phyloP scores from a whole-genome alignment of 164 flowering plant species.

The Pachysandra terminalis region DNA sequence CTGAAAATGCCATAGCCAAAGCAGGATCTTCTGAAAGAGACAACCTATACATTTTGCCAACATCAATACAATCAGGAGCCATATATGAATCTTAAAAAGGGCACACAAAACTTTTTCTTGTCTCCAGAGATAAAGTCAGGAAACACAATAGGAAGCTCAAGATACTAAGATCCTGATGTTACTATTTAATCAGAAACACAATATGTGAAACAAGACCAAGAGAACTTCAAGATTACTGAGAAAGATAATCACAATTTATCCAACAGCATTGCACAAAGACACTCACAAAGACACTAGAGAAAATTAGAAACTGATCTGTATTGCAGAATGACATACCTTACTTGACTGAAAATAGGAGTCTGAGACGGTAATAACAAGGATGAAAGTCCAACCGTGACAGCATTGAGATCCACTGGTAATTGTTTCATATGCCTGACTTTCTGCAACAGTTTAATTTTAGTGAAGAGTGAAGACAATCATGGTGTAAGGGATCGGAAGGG shows the following conservation, averaged over 20 bases:
- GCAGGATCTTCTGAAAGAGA: constrained; percentile 97
- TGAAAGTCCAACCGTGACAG: constrained; percentile 77
- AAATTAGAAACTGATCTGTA: background rate
- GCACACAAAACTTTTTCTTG: background rate
- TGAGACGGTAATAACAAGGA: constrained; percentile 81
- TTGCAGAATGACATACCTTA: constrained; percentile 46
- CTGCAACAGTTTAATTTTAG: constrained; percentile 40
- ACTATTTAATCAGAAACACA: background rate
- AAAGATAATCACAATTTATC: constrained; percentile 1
- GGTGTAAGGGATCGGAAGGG: too few species aligned
- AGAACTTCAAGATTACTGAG: background rate
- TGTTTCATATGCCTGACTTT: constrained; percentile 54
- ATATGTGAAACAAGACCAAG: too few species aligned
- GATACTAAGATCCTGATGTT: background rate
- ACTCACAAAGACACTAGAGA: background rate
- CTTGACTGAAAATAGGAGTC: constrained; percentile 54
- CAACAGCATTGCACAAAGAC: background rate
- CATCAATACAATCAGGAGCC: constrained; percentile 8
- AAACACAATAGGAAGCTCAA: background rate
- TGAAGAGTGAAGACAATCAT: too few species aligned
- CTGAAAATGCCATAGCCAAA: constrained; percentile 98
- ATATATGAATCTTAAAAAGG: background rate
- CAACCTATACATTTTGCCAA: constrained; percentile 44
- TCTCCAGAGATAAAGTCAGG: background rate
- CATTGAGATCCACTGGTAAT: constrained; percentile 75